Percentiles rank a stretch among this genome's conserved stretches.
Evolutionary conservation across 1,284 basidiomycete genomes (phyloP).

Genomic region (Rhizoctonia solani): DNA sequence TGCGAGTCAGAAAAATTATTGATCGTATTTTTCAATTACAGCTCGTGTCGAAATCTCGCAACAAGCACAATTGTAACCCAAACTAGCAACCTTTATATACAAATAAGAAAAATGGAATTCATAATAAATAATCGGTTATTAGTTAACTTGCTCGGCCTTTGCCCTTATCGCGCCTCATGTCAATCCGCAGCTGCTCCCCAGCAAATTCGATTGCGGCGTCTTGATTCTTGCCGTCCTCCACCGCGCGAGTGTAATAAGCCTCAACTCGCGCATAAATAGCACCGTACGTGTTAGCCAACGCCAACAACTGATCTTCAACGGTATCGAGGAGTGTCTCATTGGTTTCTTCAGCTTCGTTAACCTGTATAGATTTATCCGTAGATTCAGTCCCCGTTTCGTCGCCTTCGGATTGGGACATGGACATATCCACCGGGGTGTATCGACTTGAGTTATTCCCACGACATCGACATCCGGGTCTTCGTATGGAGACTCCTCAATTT

Average conservation of each 20-base stretch:
- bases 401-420: background rate
- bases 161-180: background rate
- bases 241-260: no score
- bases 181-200: background rate
- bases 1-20: slow-evolving; percentile 9
- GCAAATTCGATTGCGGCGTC: background rate
- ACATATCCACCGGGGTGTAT: background rate
- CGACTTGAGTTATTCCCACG: background rate
- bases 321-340: no score
- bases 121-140: background rate
- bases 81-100: no score
- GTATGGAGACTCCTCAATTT: background rate
- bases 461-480: slow-evolving; percentile 12
- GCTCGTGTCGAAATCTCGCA: no score
- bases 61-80: no score
- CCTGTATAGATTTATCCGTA: no score
- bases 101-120: background rate
- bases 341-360: no score
- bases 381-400: no score
- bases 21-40: no score
- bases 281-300: background rate
- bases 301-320: no score
- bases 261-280: background rate
- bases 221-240: no score
- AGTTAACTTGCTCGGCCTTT: background rate